Evolutionary conservation across 345 rosid genomes (phyloP).

Genomic region (Noccaea caerulescens): DNA sequence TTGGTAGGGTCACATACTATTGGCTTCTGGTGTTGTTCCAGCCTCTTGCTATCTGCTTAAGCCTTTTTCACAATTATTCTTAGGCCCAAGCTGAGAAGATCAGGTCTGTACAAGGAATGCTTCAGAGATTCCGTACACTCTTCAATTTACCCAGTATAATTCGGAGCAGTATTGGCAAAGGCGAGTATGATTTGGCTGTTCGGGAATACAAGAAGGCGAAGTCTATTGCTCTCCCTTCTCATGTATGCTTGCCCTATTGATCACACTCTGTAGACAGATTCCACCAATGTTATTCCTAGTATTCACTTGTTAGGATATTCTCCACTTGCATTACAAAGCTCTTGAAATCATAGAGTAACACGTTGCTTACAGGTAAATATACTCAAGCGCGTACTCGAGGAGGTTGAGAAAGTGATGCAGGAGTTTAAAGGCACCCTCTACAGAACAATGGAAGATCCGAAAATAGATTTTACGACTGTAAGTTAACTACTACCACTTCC

Average conservation of each 20-base stretch:
- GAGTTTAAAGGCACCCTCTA: slow-evolving; percentile 91
- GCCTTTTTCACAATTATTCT: slow-evolving; percentile 12
- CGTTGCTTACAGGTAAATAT: slow-evolving; percentile 74
- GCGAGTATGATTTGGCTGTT: slow-evolving; percentile 93
- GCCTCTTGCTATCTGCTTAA: slow-evolving; percentile 30
- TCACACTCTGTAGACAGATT: slow-evolving; percentile 21
- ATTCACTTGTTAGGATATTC: neutral
- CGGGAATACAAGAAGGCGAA: slow-evolving; percentile 98
- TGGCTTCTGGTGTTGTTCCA: neutral
- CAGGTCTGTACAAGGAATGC: slow-evolving; percentile 96
- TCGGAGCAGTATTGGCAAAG: slow-evolving; percentile 88
- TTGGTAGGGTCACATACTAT: slow-evolving; percentile 30
- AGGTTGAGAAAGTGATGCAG: slow-evolving; percentile 94
- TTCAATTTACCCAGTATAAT: slow-evolving; percentile 97
- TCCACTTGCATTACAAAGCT: slow-evolving; percentile 17
- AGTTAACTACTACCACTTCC: slow-evolving; percentile 35
- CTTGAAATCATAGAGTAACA: slow-evolving; percentile 21
- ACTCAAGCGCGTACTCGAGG: slow-evolving; percentile 94
- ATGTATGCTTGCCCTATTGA: slow-evolving; percentile 54
- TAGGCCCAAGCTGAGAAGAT: slow-evolving; percentile 99
- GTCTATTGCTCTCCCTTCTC: slow-evolving; percentile 91
- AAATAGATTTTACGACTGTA: slow-evolving; percentile 81
- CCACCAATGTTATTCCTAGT: neutral
- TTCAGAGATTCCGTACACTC: slow-evolving; percentile 90
- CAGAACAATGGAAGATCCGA: slow-evolving; percentile 95